Conservation (phyloP, 208 protist genomes). For the Borovskyia barvae region DNA sequence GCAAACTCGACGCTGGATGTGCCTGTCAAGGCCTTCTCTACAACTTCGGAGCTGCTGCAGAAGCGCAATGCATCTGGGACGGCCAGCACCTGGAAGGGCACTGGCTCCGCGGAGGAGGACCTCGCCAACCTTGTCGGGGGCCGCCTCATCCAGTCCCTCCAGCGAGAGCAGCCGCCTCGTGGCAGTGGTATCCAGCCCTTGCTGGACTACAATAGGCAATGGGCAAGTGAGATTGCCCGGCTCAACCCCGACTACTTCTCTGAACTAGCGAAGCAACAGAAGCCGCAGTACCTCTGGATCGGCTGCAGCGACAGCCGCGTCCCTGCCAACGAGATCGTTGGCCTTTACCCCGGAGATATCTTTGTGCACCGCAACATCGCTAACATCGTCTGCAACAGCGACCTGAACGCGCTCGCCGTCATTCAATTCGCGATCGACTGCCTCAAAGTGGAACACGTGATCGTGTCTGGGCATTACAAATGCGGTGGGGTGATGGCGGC, state of each 20-base stretch:
- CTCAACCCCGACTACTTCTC: conserved; percentile 89
- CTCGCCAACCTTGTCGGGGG: conserved; percentile 34
- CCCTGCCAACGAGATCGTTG: conserved; percentile 85
- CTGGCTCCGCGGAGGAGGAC: conserved; percentile 9
- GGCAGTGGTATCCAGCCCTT: conserved; percentile 75
- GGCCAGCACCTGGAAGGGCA: neutral
- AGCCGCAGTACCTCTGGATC: conserved; percentile 93
- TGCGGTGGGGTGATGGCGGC: conserved; percentile 92
- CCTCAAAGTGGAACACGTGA: conserved; percentile 93
- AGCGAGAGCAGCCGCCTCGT: conserved; percentile 56
- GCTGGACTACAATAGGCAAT: conserved; percentile 88
- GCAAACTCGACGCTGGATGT: conserved; percentile 10
- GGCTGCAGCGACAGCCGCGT: conserved; percentile 91
- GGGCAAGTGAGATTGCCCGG: conserved; percentile 68
- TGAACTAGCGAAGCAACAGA: conserved; percentile 72
- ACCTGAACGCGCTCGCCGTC: conserved; percentile 90
- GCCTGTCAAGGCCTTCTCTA: conserved; percentile 20
- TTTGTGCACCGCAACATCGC: conserved; percentile 96
- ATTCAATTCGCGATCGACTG: conserved; percentile 94
- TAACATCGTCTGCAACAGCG: conserved; percentile 90
- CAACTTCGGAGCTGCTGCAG: conserved; percentile 1
- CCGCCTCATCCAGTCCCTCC: conserved; percentile 55
- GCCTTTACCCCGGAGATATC: conserved; percentile 88
- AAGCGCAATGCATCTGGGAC: neutral
- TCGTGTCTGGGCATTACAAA: conserved; percentile 93